phyloP scores from a whole-genome alignment of 768 basidiomycete genomes.

The Boletus fagicola region DNA sequence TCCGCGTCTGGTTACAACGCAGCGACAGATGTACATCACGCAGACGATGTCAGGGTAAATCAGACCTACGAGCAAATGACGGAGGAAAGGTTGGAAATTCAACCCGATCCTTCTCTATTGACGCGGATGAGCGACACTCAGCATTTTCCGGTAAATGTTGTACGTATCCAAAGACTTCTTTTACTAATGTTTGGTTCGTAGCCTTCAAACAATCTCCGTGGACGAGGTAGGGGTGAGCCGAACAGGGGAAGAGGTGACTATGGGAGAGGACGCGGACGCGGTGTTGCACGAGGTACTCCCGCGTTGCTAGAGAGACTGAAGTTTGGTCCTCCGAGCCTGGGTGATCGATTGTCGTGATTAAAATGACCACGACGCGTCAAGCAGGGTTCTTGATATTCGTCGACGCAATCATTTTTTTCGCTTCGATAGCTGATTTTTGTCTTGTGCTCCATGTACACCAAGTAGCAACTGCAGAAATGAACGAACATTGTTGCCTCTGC shows the following conservation, averaged over 20 bases:
- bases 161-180: neutral
- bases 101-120: constrained; percentile 22
- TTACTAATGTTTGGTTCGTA: constrained; percentile 4
- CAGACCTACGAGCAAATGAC: constrained; percentile 11
- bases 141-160: constrained; percentile 20
- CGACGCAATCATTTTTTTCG: neutral
- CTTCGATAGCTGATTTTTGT: neutral
- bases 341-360: constrained; percentile 20
- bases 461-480: neutral
- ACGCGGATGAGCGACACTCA: constrained; percentile 26
- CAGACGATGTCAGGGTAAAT: constrained; percentile 6
- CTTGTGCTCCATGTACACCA: constrained; percentile 1
- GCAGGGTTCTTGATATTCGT: neutral
- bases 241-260: constrained; percentile 21
- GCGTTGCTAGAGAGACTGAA: constrained; percentile 19
- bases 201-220: constrained; percentile 17
- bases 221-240: constrained; percentile 21
- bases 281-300: constrained; percentile 16
- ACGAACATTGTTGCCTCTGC: neutral
- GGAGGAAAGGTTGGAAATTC: constrained; percentile 13
- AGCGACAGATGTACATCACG: constrained; percentile 5
- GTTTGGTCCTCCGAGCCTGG: constrained; percentile 16
- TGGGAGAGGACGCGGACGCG: constrained; percentile 24
- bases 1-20: neutral
- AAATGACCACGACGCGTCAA: neutral